Conservation (phyloP, 352 stramenopile species). For the Phytophthora melonis region DNA sequence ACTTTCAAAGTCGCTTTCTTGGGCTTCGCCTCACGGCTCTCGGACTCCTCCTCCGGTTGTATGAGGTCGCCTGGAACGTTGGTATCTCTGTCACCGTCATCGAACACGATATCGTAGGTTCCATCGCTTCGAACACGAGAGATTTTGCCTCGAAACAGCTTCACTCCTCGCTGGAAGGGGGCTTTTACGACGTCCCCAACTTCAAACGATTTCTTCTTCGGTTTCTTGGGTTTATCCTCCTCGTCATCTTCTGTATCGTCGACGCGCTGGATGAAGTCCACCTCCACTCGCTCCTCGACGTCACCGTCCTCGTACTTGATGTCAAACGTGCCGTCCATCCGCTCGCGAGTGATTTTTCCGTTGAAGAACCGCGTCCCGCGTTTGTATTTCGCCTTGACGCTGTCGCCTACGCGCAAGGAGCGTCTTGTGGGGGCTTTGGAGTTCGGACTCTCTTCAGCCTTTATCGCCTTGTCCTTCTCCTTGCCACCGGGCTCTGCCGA, state of each 20-base stretch:
- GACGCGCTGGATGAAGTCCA: constrained; percentile 35
- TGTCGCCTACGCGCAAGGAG: constrained; percentile 28
- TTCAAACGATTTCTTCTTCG: constrained; percentile 20
- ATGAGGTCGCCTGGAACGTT: constrained; percentile 43
- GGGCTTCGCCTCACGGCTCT: constrained; percentile 34
- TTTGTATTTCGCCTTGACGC: constrained; percentile 53
- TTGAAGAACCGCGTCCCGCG: constrained; percentile 44
- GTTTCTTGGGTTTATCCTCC: constrained; percentile 42
- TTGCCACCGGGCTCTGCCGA: constrained; percentile 12
- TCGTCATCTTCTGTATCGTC: constrained; percentile 19
- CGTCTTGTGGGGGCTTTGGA: constrained; percentile 5
- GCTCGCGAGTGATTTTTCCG: constrained; percentile 46
- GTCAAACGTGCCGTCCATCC: constrained; percentile 56
- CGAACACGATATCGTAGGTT: constrained; percentile 61
- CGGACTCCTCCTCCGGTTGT: constrained; percentile 28
- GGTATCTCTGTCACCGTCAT: constrained; percentile 47
- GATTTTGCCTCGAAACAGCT: constrained; percentile 54
- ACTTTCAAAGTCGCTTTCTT: constrained; percentile 30
- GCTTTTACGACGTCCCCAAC: constrained; percentile 67
- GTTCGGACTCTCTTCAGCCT: constrained; percentile 9
- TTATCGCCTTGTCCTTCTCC: constrained; percentile 13
- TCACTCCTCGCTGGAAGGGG: constrained; percentile 47
- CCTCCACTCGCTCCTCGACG: constrained; percentile 46
- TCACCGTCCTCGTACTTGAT: constrained; percentile 58
- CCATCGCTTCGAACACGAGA: constrained; percentile 49